Percentiles rank a stretch among this genome's conserved stretches.
These are phyloP conservation scores for Coleophoma cylindrospora DNA, from an alignment of 2,329 filamentous ascomycete species.

Conservation along the genomic window DNA sequence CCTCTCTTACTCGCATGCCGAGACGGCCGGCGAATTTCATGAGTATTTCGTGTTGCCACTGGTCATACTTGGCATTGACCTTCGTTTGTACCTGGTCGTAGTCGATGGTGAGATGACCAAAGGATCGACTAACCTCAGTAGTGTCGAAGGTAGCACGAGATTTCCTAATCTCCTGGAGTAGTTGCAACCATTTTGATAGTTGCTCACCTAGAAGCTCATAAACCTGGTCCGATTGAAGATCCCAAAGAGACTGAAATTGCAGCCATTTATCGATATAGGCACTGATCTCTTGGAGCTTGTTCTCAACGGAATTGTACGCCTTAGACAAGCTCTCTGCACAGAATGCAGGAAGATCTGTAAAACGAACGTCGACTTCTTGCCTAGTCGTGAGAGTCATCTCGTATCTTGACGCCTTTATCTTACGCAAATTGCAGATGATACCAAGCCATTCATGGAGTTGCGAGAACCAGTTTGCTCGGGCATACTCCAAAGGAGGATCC, in stretches of 20 bases:
- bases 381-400: constrained; percentile 76
- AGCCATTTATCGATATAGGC: constrained; percentile 96
- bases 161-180: constrained; percentile 95
- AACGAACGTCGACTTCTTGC: constrained; percentile 63
- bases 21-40: constrained; percentile 89
- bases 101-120: constrained; percentile 92
- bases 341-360: constrained; percentile 77
- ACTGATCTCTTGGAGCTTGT: constrained; percentile 73
- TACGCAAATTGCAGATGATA: constrained; percentile 84
- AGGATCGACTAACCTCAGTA: constrained; percentile 85
- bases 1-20: constrained; percentile 84
- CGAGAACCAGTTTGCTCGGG: constrained; percentile 86
- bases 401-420: constrained; percentile 92
- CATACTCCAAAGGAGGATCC: constrained; percentile 87
- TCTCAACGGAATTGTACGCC: constrained; percentile 80
- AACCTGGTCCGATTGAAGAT: constrained; percentile 91
- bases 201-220: constrained; percentile 90
- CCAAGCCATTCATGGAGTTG: constrained; percentile 93
- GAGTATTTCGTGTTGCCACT: constrained; percentile 98
- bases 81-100: constrained; percentile 99
- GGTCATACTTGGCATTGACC: constrained; percentile 98
- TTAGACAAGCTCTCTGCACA: constrained; percentile 75
- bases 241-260: constrained; percentile 97
- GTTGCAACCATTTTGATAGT: constrained; percentile 85
- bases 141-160: constrained; percentile 96